phyloP scores from a whole-genome alignment of 768 basidiomycete genomes.

The Tulasnella sp. region DNA sequence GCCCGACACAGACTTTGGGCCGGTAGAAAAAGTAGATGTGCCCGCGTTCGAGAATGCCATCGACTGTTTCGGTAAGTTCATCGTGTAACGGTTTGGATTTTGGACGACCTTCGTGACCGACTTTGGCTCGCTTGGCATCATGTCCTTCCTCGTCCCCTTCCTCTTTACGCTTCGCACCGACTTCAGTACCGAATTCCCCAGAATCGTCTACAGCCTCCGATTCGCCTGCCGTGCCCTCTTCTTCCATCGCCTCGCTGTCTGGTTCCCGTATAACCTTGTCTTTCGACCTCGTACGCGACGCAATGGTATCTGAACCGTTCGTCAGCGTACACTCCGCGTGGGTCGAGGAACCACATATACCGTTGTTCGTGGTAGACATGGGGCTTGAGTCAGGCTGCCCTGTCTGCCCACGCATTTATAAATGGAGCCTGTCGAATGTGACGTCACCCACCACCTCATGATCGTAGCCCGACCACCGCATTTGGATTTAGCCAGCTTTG shows the following conservation, averaged over 20 bases:
- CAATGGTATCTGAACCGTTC: too few species aligned
- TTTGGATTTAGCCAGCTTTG: too few species aligned
- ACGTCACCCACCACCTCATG: too few species aligned
- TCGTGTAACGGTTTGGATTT: not conserved
- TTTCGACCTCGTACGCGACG: too few species aligned
- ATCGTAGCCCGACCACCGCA: too few species aligned
- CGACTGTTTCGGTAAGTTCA: not conserved
- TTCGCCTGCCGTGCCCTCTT: not conserved
- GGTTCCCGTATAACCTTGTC: too few species aligned
- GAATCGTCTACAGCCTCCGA: not conserved
- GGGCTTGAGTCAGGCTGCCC: too few species aligned
- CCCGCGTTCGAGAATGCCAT: slow-evolving; percentile 8
- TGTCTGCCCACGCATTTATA: too few species aligned
- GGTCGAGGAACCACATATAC: too few species aligned
- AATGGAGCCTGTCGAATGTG: too few species aligned
- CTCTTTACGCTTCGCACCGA: not conserved
- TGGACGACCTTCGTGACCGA: not conserved
- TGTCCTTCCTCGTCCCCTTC: not conserved
- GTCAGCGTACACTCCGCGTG: too few species aligned
- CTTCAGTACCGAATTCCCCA: not conserved
- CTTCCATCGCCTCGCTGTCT: not conserved
- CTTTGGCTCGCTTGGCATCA: slow-evolving; percentile 1
- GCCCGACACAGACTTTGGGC: not conserved
- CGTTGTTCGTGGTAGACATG: too few species aligned
- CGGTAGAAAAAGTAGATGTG: slow-evolving; percentile 15